Base-by-base conservation (phyloP, 306 rosid genomes). In the Begonia peltatifolia region DNA sequence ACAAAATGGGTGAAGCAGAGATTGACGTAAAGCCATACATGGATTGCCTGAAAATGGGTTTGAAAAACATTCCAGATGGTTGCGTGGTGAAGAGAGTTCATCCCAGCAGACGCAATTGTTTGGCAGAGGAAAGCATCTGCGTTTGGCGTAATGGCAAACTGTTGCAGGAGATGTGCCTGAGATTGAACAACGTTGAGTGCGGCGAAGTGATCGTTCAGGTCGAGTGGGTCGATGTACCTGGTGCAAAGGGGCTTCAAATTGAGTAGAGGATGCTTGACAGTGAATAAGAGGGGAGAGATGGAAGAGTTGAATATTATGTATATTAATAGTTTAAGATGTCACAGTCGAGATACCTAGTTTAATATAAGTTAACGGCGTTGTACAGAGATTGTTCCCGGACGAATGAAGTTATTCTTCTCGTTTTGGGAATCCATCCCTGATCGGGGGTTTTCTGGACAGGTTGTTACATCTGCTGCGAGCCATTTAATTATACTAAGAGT, bases 1-100 rank as follows among this genome's bases (percentile, higher is more conserved):
- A 90, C 75, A 63, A 68, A 61, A 85, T 90, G 94, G 97, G 97
- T 0, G 87, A 85, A 22, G 94, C 95, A 23, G 80, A 56, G 3
- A 64, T 90, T 30, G 95, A 90, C 73, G 60, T 90, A 20, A 66
- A 63, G 58, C 94, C 95, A 14, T 90, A 76, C 55, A 11, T 67
- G 23, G 58, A 78, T 56, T 60, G 82, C 47, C 30, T 72, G 15
- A 58, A 63, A 55, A 63, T 74, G 90, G 76, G 57, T 0, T 42
- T 67, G 72, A 18, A 55, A 9, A 64, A 16, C 11, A 87, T 80
- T 30, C 84, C 87, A 30, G 59, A 80, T 53, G 97, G 90, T 0
- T 68, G 76, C 42, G 65, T 64, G 30, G 58, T 85, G 7, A 90
- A 83, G 71, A 85, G 71, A 60, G 18, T 85, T 59, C 70, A 70